Conservation (phyloP, 768 basidiomycete species). For the Rhizopogon vesiculosus region DNA sequence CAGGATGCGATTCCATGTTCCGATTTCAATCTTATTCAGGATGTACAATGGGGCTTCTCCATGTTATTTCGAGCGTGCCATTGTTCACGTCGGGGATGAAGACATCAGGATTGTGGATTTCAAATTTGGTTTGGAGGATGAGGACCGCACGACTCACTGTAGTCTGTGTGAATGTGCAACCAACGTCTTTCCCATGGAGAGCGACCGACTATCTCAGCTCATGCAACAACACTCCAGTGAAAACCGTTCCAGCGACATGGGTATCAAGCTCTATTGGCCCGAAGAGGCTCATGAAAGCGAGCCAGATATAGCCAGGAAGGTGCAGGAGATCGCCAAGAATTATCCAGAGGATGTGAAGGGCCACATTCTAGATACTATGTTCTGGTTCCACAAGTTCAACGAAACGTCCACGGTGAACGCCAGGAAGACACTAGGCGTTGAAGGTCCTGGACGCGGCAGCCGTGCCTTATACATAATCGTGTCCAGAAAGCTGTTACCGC, state of each 20-base stretch:
- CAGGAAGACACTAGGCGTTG: neutral
- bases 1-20: constrained; percentile 5
- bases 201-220: neutral
- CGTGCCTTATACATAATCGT: neutral
- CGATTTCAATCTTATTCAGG: constrained; percentile 8
- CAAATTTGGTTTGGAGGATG: neutral
- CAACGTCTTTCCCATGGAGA: constrained; percentile 1
- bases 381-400: neutral
- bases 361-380: neutral
- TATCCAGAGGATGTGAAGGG: neutral
- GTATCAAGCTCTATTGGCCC: neutral
- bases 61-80: neutral
- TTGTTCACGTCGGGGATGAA: neutral
- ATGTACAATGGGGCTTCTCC: constrained; percentile 9
- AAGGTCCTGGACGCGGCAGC: neutral
- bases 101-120: neutral
- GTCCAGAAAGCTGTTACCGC: neutral
- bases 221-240: neutral
- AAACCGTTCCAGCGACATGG: neutral
- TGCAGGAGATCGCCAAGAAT: neutral
- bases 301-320: neutral
- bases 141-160: constrained; percentile 1
- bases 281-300: neutral
- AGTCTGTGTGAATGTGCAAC: constrained; percentile 5
- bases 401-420: neutral